Evolutionary conservation across 179 eudicot genomes (phyloP), one percentile per base, ranked within the genome.

Genomic region (Corrigiola litoralis): DNA sequence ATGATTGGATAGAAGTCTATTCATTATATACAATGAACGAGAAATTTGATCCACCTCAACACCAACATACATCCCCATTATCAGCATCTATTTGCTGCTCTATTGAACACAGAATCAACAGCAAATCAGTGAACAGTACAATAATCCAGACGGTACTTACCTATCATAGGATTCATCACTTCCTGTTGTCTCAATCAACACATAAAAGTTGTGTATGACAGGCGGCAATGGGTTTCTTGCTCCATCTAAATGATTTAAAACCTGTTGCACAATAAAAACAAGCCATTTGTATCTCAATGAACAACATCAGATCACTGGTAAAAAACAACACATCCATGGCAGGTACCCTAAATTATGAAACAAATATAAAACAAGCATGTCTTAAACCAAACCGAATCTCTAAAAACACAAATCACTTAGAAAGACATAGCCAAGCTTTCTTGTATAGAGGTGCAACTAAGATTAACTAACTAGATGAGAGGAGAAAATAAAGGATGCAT

Each of bases 161-260:
- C 80, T 90, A 77, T 87, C 97, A 71, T 79, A 75, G 49, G 95
- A 80, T 79, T 94, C 97, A 63, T 79, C 83, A 75, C 99, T 94
- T 54, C 99, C 97, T 25, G 91, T 87, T 61, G 99, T 94, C 86
- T 94, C 99, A 65, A 94, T 94, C 75, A 94, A 81, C 73, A 87
- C 81, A 79, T 94, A 94, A 45, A 94, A 94, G 72, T 86, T 86
- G 82, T 85, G 87, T 59, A 75, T 47, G 45, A 78, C 72, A 66
- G 97, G 77, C 68, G 95, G 94, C 77, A 92, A 70, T 18, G 97
- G 98, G 75, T 92, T 86, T 50, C 98, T 87, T 47, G 72, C 81
- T 67, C 96, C 95, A 21, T 92, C 97, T 79, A 86, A 73, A 68
- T 85, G 85, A 65, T 75, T 72, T 73, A 87, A 78, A 68, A 79